Evolutionary conservation across 2,329 filamentous ascomycete genomes (phyloP), one percentile per base, ranked within the genome.

Genomic region (Fusarium avenaceum): DNA sequence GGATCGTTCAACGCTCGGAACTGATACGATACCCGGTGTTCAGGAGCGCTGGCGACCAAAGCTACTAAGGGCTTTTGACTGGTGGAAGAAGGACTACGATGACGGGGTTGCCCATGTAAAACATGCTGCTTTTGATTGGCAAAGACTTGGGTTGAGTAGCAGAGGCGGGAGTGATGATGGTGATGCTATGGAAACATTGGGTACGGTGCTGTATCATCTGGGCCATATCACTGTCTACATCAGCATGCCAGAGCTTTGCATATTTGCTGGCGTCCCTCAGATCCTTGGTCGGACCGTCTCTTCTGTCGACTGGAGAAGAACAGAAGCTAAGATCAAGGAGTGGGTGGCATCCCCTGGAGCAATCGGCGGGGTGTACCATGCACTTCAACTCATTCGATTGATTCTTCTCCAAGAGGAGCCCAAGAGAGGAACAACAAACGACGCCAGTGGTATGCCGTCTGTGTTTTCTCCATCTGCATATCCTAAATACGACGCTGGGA

Each of bases 51-150:
- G 72, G 72, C 71, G 72, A 5, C 72, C 72, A 3, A 74, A 74
- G 38, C 24, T 74, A 11, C 46, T 74, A 8, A 46, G 72, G 14
- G 72, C 72, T 5, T 74, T 74, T 54, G 72, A 74, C 50, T 74
- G 72, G 72, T 74, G 72, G 72, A 74, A 74, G 49, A 73, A 74
- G 22, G 72, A 74, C 43, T 74, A 74, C 10, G 72, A 74, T 15
- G 72, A 74, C 26, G 72, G 72, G 5, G 65, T 74, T 39, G 72
- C 72, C 7, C 72, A 74, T 44, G 69, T 74, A 7, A 58, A 73
- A 9, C 72, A 74, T 26, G 72, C 72, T 24, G 72, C 72, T 4
- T 74, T 74, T 58, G 72, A 74, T 52, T 74, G 72, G 72, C 72
- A 74, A 43, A 71, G 72, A 14, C 42, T 74, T 6, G 72, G 72